phyloP scores from a whole-genome alignment of 345 rosid genomes.

The Citrus reticulata region DNA sequence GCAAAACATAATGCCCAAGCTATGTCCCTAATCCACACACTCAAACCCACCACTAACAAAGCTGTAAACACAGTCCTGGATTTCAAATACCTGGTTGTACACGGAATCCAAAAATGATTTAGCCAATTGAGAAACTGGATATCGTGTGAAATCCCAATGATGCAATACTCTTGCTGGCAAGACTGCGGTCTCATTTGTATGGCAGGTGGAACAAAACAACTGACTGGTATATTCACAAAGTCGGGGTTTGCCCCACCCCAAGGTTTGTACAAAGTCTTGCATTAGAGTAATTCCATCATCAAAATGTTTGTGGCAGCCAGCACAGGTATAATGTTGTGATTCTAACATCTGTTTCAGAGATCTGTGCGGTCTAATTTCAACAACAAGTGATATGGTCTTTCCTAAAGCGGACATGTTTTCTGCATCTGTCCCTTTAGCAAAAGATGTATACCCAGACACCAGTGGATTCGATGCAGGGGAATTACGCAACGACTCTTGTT shows the following conservation, averaged over 20 bases:
- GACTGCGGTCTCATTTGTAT: conserved; percentile 77
- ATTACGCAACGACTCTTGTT: conserved; percentile 55
- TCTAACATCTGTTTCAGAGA: conserved; percentile 74
- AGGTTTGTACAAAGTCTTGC: conserved; percentile 61
- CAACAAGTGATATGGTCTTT: conserved; percentile 79
- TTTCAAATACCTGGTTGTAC: conserved; percentile 65
- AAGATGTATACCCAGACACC: conserved; percentile 27
- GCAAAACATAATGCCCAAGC: not conserved
- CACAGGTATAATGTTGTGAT: conserved; percentile 82
- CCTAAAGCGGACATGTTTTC: conserved; percentile 54
- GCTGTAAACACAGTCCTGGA: too few relatives aligned
- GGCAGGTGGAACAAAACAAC: conserved; percentile 86
- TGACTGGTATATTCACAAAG: conserved; percentile 92
- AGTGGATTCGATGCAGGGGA: conserved; percentile 37
- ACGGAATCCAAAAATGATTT: conserved; percentile 93
- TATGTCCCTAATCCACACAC: not conserved
- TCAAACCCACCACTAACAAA: not conserved
- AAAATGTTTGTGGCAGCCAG: conserved; percentile 89
- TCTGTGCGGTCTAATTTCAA: conserved; percentile 67
- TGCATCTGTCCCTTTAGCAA: conserved; percentile 28
- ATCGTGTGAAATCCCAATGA: conserved; percentile 79
- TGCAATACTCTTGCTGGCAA: conserved; percentile 91
- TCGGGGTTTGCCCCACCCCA: conserved; percentile 94
- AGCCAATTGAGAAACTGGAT: conserved; percentile 86
- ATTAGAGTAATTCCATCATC: conserved; percentile 71